phyloP scores from a whole-genome alignment of 495 filamentous ascomycete species.

The Stereocaulon alpinum region DNA sequence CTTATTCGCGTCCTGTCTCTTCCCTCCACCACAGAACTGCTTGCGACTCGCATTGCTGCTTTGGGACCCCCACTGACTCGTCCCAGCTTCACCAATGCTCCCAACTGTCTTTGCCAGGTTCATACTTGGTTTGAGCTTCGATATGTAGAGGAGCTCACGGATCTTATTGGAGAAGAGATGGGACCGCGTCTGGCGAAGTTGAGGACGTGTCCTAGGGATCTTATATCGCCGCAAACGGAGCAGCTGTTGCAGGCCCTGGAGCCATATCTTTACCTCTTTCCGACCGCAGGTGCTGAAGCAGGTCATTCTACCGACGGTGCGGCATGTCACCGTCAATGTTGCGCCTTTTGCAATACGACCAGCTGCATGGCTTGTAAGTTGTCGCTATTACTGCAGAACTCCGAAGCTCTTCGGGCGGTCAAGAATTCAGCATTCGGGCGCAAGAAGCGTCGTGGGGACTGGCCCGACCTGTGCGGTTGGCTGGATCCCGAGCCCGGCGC shows the following conservation, averaged over 20 bases:
- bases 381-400: not conserved
- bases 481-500: slow-evolving; percentile 6
- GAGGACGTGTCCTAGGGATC: not conserved
- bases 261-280: not conserved
- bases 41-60: not conserved
- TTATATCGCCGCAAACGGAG: not conserved
- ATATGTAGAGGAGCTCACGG: not conserved
- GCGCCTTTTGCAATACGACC: not conserved
- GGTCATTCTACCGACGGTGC: not conserved
- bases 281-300: not conserved
- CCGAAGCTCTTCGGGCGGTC: not conserved
- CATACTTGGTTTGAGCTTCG: slow-evolving; percentile 6
- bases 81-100: not conserved
- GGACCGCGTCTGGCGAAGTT: slow-evolving; percentile 5
- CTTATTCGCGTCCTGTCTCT: slow-evolving; percentile 3
- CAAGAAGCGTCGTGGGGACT: not conserved
- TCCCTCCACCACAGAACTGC: not conserved
- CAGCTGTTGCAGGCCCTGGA: not conserved
- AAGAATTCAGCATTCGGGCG: not conserved
- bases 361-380: slow-evolving; percentile 8
- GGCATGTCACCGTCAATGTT: not conserved
- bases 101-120: not conserved
- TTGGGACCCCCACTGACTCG: not conserved
- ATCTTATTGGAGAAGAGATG: not conserved
- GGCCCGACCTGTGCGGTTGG: slow-evolving; percentile 1